Evolutionary conservation across 352 stramenopile genomes (phyloP), one percentile per base, ranked within the genome.

Genomic region (Phytophthora brassicae): DNA sequence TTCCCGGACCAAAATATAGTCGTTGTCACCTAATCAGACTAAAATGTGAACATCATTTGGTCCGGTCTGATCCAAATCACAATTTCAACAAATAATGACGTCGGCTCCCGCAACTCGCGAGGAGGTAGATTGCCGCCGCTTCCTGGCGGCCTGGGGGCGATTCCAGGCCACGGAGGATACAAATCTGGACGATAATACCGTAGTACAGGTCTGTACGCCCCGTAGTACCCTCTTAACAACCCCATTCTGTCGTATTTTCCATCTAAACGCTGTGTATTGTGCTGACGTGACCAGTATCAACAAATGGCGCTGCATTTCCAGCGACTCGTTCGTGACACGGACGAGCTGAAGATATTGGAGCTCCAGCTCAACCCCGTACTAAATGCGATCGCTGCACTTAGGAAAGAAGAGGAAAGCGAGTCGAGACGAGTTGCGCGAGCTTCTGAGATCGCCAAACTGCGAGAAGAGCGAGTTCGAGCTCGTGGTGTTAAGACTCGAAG

Each of bases 121-220:
- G 33, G 51, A 22, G 29, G 39, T 88, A 9, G 66, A 85, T 56
- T 84, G 77, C 48, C 65, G 77, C 49, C 83, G 83, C 45, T 90
- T 92, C 56, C 45, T 90, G 50, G 61, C 56, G 49, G 81, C 83
- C 22, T 92, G 81, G 80, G 44, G 50, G 56, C 74, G 83, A 39
- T 83, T 70, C 24, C 62, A 70, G 8, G 61, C 65, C 52, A 57
- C 36, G 16, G 57, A 70, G 17, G 60, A 72, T 38, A 46, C 75
- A 4, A 24, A 54, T 20, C 5, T 56, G 9, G 29, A 68, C 20
- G 22, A 20, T 8, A 23, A 63, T 29, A 58, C 65, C 16, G 6
- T 60, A 0, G 9, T 7, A 8, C 65, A 77, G 61, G 69, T 77
- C 56, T 28, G 0, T n/a, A 17, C 20, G 0, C 2, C 14, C 17